Base-by-base conservation (phyloP, 352 stramenopile species). In the Pseudoperonospora humuli region DNA sequence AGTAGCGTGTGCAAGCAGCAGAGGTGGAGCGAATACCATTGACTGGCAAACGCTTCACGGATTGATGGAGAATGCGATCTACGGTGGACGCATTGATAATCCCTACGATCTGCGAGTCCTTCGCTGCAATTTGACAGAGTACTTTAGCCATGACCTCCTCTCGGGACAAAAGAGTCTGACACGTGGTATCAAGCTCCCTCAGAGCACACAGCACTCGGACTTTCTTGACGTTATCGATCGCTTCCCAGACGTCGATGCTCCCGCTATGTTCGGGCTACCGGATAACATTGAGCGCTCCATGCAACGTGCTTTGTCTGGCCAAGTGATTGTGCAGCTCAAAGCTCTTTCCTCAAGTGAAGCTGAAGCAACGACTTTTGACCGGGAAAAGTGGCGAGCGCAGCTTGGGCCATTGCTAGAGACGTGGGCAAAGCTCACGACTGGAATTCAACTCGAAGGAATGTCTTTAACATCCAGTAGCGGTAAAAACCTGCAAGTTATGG, bases 31-130 rank as follows among this genome's bases (percentile, higher is more conserved):
- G n/a, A n/a, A n/a, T n/a, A n/a, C n/a, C n/a, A 93, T 95, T 18
- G 86, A 97, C 64, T 98, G 87, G 86, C 55, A 65, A 18, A 82
- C 82, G n/a, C 67, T 98, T 13, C 86, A 96, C 26, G 91, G 92
- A 0, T 56, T 98, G 18, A 97, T 98, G 85, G 90, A 97, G 64
- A 96, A 97, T 39, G 86, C 86, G 7, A 96, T 98, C 28, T 98
- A 98, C 53, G 93, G 93, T 20, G 90, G 93, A 3, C 80, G 93
- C 10, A 78, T 98, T 14, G 90, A 97, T 55, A 97, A n/a, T n/a
- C 97, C 34, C 75, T 96, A 95, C 54, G 93, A 97, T 35, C 45
- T 96, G 13, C 70, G 86, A 1, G 93, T 98, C 0, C 62, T 98
- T 13, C 71, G 76, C 5, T 86, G 71, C 25, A 96, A 96, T 35